Conservation (phyloP, 495 filamentous ascomycete species). For the Talaromyces ruber region DNA sequence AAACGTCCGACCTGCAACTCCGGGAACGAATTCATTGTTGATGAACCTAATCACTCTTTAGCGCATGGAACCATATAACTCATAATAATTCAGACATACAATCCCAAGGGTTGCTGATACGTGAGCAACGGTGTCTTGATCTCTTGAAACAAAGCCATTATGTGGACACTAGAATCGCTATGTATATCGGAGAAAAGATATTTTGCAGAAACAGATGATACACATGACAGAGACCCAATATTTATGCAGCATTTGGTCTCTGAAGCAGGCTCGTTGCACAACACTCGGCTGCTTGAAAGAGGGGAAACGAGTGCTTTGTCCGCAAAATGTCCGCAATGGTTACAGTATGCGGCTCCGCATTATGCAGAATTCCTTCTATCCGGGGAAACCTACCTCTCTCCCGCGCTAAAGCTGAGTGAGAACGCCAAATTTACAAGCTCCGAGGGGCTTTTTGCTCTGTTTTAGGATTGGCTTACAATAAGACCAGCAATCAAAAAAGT, state of each 20-base stretch:
- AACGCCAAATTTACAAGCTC: too few species aligned
- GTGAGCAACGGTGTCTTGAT: conserved; percentile 1
- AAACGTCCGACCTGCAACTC: conserved; percentile 62
- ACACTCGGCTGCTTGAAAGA: too few species aligned
- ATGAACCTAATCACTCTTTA: conserved; percentile 46
- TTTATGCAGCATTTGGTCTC: neutral
- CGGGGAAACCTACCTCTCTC: too few species aligned
- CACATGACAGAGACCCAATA: neutral
- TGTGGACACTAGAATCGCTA: too few species aligned
- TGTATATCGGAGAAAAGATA: neutral
- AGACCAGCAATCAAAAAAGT: too few species aligned
- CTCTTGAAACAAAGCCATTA: conserved; percentile 2
- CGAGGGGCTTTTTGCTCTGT: too few species aligned
- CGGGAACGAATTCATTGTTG: conserved; percentile 80
- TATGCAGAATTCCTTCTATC: neutral
- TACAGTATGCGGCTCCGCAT: neutral
- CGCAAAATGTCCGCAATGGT: neutral
- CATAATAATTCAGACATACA: neutral
- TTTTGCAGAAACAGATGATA: neutral
- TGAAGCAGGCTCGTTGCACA: neutral
- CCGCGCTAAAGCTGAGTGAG: too few species aligned
- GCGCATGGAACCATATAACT: neutral
- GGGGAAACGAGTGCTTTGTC: neutral
- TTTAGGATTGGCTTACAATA: too few species aligned
- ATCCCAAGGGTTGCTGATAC: conserved; percentile 5